Evolutionary conservation across 139 green algal species (phyloP), one percentile per base, ranked within the genome.

Genomic region (Pedinophyceae sp.): DNA sequence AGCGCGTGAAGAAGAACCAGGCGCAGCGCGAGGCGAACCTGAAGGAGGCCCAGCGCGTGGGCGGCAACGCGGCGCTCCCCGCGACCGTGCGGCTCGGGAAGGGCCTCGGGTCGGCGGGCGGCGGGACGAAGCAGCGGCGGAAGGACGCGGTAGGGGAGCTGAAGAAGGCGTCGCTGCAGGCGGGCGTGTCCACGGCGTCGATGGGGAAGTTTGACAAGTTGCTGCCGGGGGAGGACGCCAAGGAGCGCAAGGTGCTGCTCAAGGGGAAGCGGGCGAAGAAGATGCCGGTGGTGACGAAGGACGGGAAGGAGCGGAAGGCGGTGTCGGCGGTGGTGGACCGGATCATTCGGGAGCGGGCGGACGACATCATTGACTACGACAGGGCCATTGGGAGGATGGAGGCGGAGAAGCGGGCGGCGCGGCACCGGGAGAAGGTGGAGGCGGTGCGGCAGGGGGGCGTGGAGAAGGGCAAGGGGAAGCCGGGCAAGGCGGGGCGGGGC

Each of bases 131-230:
- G 1, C 83, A 79, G 62, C 70, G 87, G 57, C 57, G 87, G 18
- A 69, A 77, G 43, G 58, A 65, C 2, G 78, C 86, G 57, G 78
- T 86, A 60, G 55, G 72, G 22, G 74, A 91, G 72, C 75, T 93
- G 52, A 75, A 79, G 47, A 30, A 54, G 0, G 77, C 81, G 15
- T 78, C 78, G 0, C 41, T 55, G 41, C 71, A 80, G 52, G 83
- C 80, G 3, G 82, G 81, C 24, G 67, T 87, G 17, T 85, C 82
- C n/a, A 97, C 89, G 2, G 89, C 87, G 0, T 90, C 75, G 16
- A 81, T 93, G 66, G 89, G 89, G 60, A 95, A 95, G 68, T 95
- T 95, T 69, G 87, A 97, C 67, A 65, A 65, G 30, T 45, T 65
- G 46, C 66, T 87, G n/a, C 22, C 48, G 18, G 75, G 75, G 3